Base-by-base conservation (phyloP, 2,329 filamentous ascomycete species). In the Coniochaeta hoffmannii region DNA sequence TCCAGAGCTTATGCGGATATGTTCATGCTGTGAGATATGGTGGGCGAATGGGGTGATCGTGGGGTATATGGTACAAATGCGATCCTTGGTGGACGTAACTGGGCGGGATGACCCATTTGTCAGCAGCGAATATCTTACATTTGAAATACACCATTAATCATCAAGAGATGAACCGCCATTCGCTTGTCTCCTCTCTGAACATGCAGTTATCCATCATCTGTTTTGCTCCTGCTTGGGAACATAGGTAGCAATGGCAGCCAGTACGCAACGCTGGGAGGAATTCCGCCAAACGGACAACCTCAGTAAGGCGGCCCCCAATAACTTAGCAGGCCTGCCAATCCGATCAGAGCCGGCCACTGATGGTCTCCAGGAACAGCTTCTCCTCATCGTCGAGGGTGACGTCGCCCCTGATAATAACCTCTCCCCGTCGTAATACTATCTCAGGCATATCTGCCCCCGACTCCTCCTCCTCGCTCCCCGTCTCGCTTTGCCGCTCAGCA, bases 301-400 rank as follows among this genome's bases (percentile, higher is more conserved):
- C 4, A 17, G 7, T n/a, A 6, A 12, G 4, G 14, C n/a, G n/a
- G n/a, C n/a, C n/a, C n/a, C n/a, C n/a, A n/a, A n/a, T 36, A 50
- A 4, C 24, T 30, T 30, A 11, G n/a, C 14, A 24, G 8, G 46
- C 28, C 28, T 3, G 9, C 28, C 31, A 22, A 32, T 12, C 19
- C 28, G 11, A 22, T 60, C 38, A 60, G 35, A 62, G 50, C 44
- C 61, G 54, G 50, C 61, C 55, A 50, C 58, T 57, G 11, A 63
- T 46, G 28, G 52, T 61, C 56, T 63, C 61, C 28, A 63, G 34
- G 26, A 56, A 59, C 54, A 59, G 26, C 5, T 60, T 52, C 54
- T 63, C 61, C 19, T 63, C 61, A 1, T 58, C 59, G 10, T 59
- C 49, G 8, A 63, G 50, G 5, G 38, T 56, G 14, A 63, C 28